phyloP scores from a whole-genome alignment of 306 rosid species.

The Prunus dulcis region DNA sequence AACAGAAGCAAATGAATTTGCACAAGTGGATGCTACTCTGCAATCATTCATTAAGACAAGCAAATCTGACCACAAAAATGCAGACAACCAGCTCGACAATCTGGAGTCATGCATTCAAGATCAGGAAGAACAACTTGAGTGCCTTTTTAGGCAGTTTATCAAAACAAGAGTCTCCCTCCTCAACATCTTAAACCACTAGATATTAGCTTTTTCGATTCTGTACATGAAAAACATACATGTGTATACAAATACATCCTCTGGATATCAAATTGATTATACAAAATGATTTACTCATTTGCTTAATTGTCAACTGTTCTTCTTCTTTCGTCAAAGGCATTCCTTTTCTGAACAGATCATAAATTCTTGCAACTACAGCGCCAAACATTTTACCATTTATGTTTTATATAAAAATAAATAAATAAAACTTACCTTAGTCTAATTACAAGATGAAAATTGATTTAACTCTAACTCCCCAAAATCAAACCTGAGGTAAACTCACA shows the following conservation, averaged over 20 bases:
- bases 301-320: too few species aligned
- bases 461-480: too few species aligned
- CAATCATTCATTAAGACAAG: neutral
- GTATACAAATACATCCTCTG: neutral
- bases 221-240: neutral
- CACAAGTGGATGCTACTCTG: neutral
- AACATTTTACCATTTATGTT: too few species aligned
- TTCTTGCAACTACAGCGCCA: too few species aligned
- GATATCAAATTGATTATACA: neutral
- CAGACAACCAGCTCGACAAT: conserved; percentile 2
- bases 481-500: too few species aligned
- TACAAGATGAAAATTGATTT: too few species aligned
- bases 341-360: too few species aligned
- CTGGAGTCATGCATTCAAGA: conserved; percentile 25
- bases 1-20: conserved; percentile 1
- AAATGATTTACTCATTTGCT: too few species aligned
- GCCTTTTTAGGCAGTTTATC: conserved; percentile 25
- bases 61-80: neutral
- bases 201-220: neutral
- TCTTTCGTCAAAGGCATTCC: too few species aligned
- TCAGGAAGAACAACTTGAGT: conserved; percentile 20
- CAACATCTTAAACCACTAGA: conserved; percentile 30
- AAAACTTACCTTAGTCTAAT: too few species aligned
- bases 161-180: conserved; percentile 30
- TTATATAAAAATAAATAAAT: neutral